A percentile compares a stretch with the other conserved stretches of the same genome.
Conservation (phyloP, 352 stramenopile genomes). For the Globisporangium barbulae region DNA sequence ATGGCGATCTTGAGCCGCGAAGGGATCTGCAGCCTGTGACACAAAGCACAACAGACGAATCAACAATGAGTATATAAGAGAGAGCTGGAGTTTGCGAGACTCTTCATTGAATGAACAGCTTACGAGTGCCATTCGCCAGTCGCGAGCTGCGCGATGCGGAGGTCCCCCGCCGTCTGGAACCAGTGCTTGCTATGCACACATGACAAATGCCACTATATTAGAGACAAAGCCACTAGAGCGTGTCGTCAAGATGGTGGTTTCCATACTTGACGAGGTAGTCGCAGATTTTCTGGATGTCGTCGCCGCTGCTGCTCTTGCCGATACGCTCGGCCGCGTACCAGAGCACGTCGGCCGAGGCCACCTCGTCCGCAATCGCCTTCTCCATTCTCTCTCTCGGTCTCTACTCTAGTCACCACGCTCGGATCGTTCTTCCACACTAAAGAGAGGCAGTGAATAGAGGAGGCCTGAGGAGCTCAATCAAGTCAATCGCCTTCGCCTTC, state of each 20-base stretch:
- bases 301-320: slow-evolving; percentile 39
- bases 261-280: slow-evolving; percentile 61
- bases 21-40: slow-evolving; percentile 42
- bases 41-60: neutral
- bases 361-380: slow-evolving; percentile 24
- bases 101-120: neutral
- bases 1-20: slow-evolving; percentile 61
- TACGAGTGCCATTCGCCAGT: slow-evolving; percentile 54
- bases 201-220: neutral
- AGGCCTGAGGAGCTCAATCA: neutral
- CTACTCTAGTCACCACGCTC: neutral
- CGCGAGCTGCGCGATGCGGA: slow-evolving; percentile 39
- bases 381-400: slow-evolving; percentile 9
- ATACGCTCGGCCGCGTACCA: slow-evolving; percentile 57
- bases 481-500: neutral
- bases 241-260: too few species aligned
- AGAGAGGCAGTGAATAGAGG: neutral
- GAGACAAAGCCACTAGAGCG: neutral
- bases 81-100: too few species aligned
- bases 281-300: slow-evolving; percentile 52
- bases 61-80: neutral
- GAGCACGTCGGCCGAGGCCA: slow-evolving; percentile 35
- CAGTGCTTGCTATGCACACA: slow-evolving; percentile 44
- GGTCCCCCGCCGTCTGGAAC: slow-evolving; percentile 59
- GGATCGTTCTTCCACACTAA: too few species aligned